Conservation (phyloP, 208 protist genomes). For the Leishmania major region DNA sequence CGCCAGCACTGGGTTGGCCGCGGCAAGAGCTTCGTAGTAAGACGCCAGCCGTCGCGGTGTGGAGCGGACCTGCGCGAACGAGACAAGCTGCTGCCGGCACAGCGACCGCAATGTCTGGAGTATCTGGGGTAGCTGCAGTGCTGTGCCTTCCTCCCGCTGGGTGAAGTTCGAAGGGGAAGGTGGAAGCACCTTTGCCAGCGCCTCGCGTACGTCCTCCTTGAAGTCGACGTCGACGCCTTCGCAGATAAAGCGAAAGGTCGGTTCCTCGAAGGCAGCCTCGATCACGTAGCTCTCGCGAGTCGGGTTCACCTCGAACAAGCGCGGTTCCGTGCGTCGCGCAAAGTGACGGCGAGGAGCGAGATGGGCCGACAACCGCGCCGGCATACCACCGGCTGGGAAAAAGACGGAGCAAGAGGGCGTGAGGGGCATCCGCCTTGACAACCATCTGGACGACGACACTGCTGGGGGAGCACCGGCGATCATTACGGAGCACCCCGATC, state of each 20-base stretch:
- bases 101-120: conserved; percentile 68
- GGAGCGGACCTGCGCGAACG: conserved; percentile 83
- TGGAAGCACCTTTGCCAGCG: conserved; percentile 55
- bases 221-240: conserved; percentile 87
- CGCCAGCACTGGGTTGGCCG: conserved; percentile 58
- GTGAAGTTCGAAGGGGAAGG: conserved; percentile 62
- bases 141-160: conserved; percentile 15
- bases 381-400: neutral
- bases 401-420: neutral
- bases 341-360: conserved; percentile 17
- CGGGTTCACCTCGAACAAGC: conserved; percentile 50
- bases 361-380: neutral
- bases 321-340: conserved; percentile 28
- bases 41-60: conserved; percentile 65
- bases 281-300: conserved; percentile 61
- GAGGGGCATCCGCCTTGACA: neutral
- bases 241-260: conserved; percentile 83
- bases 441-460: neutral
- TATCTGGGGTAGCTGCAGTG: conserved; percentile 29
- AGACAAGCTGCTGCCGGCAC: conserved; percentile 58
- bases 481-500: neutral
- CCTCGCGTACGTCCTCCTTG: conserved; percentile 73
- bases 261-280: conserved; percentile 86
- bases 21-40: conserved; percentile 83
- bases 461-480: neutral